phyloP scores from a whole-genome alignment of 768 basidiomycete species.

The Pseudohyphozyma bogoriensis region DNA sequence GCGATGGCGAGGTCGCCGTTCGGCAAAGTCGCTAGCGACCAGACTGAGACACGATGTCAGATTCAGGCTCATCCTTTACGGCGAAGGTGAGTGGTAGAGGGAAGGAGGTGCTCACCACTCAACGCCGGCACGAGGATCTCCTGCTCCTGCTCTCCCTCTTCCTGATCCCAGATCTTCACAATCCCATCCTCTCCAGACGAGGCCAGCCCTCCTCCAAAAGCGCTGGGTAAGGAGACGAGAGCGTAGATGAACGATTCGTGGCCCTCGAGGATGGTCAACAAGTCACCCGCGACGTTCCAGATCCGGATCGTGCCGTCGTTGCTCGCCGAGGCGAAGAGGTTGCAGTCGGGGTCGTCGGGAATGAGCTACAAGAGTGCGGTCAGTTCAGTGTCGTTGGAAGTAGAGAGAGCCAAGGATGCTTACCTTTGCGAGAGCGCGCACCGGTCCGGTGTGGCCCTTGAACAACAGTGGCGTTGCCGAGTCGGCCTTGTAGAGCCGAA shows the following conservation, averaged over 20 bases:
- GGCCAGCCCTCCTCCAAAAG: conserved; percentile 56
- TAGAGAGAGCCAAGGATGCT: too few species aligned
- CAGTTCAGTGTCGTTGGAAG: conserved; percentile 65
- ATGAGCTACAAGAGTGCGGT: conserved; percentile 1
- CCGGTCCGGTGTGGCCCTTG: conserved; percentile 73
- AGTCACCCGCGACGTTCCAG: conserved; percentile 57
- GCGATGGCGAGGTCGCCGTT: conserved; percentile 79
- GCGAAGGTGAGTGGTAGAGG: background rate
- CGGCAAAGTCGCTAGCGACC: conserved; percentile 76
- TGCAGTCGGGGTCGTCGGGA: conserved; percentile 45
- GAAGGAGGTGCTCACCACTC: conserved; percentile 43
- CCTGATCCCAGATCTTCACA: conserved; percentile 82
- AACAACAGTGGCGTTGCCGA: conserved; percentile 57
- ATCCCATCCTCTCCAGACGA: conserved; percentile 89
- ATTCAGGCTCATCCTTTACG: too few species aligned
- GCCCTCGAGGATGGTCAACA: conserved; percentile 59
- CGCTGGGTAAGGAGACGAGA: conserved; percentile 52
- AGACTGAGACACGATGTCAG: conserved; percentile 45
- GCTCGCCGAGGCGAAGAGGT: conserved; percentile 55
- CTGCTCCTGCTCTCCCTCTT: conserved; percentile 63
- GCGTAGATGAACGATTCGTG: conserved; percentile 96
- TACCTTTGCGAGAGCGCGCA: conserved; percentile 67
- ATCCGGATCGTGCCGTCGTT: conserved; percentile 63
- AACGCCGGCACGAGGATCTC: conserved; percentile 85
- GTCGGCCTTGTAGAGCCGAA: conserved; percentile 51